Percentiles rank a stretch among this genome's conserved stretches.
Evolutionary conservation across 2,329 filamentous ascomycete species (phyloP).

Genomic region (Ceratocystis cacaofunesta): DNA sequence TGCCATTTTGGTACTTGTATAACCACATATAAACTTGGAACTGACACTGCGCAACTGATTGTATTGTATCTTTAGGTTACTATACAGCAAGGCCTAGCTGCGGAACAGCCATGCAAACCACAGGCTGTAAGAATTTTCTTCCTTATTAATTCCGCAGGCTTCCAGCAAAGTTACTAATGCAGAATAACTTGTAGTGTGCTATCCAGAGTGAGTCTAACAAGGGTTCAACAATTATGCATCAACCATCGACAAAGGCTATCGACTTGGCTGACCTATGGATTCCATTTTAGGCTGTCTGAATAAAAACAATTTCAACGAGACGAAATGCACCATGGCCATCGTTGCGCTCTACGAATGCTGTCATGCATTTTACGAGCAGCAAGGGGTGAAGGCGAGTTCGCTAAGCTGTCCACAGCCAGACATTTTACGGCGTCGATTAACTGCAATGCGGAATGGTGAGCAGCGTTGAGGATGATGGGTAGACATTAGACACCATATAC

Average conservation of each 20-base stretch:
- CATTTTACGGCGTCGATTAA: slow-evolving; percentile 42
- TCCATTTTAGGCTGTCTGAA: slow-evolving; percentile 55
- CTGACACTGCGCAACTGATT: not conserved
- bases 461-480: not conserved
- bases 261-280: slow-evolving; percentile 60
- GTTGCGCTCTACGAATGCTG: slow-evolving; percentile 90
- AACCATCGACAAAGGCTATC: slow-evolving; percentile 43
- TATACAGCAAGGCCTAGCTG: slow-evolving; percentile 20
- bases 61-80: slow-evolving; percentile 5
- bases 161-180: not conserved
- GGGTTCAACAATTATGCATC: not conserved
- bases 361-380: slow-evolving; percentile 66
- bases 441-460: not conserved
- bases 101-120: slow-evolving; percentile 70
- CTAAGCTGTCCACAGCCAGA: slow-evolving; percentile 75
- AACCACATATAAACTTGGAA: no score
- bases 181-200: slow-evolving; percentile 47
- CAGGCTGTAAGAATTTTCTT: slow-evolving; percentile 47
- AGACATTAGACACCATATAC: not conserved
- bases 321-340: slow-evolving; percentile 62
- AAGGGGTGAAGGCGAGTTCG: slow-evolving; percentile 61
- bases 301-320: slow-evolving; percentile 73
- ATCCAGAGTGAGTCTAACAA: slow-evolving; percentile 57
- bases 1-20: not conserved
- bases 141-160: not conserved